Evolutionary conservation across 1,284 basidiomycete species (phyloP).

Genomic region (Apiotrichum laibachii): DNA sequence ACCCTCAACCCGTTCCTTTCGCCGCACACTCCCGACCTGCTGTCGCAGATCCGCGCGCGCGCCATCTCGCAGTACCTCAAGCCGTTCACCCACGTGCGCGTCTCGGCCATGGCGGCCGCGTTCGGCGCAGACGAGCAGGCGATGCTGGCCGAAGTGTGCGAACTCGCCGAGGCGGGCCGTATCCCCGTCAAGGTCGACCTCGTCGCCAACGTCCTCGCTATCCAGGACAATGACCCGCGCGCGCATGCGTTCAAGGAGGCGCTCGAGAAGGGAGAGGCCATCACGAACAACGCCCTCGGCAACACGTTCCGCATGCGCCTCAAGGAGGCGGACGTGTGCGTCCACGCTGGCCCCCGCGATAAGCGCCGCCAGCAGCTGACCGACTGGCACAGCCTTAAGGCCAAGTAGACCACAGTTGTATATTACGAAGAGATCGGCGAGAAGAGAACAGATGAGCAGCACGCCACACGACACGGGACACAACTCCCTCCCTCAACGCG

Average conservation of each 20-base stretch:
- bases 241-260: slow-evolving; percentile 30
- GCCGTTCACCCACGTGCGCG: slow-evolving; percentile 38
- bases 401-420: not conserved
- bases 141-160: slow-evolving; percentile 33
- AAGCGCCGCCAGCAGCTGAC: not conserved
- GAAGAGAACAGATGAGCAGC: too few relatives aligned
- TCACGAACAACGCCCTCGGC: slow-evolving; percentile 22
- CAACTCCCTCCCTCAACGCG: too few relatives aligned
- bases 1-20: slow-evolving; percentile 34
- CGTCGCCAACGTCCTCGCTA: slow-evolving; percentile 38
- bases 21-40: slow-evolving; percentile 20
- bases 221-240: slow-evolving; percentile 28
- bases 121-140: slow-evolving; percentile 26
- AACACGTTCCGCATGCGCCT: slow-evolving; percentile 39
- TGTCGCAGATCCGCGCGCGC: slow-evolving; percentile 31
- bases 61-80: slow-evolving; percentile 43
- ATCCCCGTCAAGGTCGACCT: slow-evolving; percentile 43
- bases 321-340: slow-evolving; percentile 37
- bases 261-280: slow-evolving; percentile 24
- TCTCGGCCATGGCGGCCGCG: slow-evolving; percentile 38
- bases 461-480: not conserved
- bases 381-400: not conserved
- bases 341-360: slow-evolving; percentile 26
- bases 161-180: slow-evolving; percentile 26
- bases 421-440: not conserved